Conservation (phyloP, 2,329 filamentous ascomycete species). For the Parafenestella ontariensis region DNA sequence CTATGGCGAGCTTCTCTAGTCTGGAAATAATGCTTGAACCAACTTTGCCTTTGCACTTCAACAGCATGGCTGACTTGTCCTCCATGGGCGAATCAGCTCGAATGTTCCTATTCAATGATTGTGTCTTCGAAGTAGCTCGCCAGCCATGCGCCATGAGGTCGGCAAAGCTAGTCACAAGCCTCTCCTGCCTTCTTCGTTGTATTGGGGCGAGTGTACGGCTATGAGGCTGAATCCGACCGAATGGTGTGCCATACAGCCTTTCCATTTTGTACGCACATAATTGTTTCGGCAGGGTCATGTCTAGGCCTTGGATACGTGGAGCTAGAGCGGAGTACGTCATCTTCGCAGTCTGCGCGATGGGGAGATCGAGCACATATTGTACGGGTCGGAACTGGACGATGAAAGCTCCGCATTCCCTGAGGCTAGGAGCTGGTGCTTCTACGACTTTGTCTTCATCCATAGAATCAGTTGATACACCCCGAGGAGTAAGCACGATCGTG, state of each 20-base stretch:
- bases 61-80: constrained; percentile 11
- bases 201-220: neutral
- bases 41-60: constrained; percentile 36
- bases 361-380: constrained; percentile 31
- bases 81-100: constrained; percentile 30
- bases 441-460: neutral
- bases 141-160: constrained; percentile 34
- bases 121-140: constrained; percentile 1
- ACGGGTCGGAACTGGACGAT: constrained; percentile 40
- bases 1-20: constrained; percentile 28
- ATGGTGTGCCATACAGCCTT: constrained; percentile 30
- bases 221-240: constrained; percentile 21
- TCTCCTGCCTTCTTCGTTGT: constrained; percentile 20
- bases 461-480: neutral
- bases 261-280: constrained; percentile 38
- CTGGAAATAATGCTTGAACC: constrained; percentile 34
- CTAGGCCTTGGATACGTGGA: constrained; percentile 22
- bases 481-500: constrained; percentile 15
- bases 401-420: neutral
- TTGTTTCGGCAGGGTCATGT: constrained; percentile 9
- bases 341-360: constrained; percentile 25
- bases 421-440: neutral
- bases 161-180: constrained; percentile 39
- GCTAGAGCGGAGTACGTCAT: constrained; percentile 28
- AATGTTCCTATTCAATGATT: neutral